Percentiles rank a stretch among this genome's conserved stretches.
Conservation (phyloP, 164 flowering plant genomes). For the Santalum album region DNA sequence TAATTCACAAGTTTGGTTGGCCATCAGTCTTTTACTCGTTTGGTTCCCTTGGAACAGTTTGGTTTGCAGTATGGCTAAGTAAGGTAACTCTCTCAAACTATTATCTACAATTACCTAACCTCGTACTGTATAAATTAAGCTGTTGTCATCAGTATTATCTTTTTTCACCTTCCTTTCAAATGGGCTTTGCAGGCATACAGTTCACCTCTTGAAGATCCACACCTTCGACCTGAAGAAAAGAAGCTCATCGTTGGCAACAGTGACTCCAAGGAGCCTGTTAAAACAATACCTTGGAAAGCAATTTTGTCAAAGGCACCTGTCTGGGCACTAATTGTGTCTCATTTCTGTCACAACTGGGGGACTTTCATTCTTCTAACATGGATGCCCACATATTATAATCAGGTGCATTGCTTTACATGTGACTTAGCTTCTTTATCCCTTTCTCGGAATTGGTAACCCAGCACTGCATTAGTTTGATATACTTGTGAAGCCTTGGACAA, state of each 20-base stretch:
- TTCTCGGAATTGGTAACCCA: too few relatives aligned
- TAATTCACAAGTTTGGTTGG: conserved; percentile 88
- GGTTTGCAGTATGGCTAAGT: conserved; percentile 77
- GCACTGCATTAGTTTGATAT: too few relatives aligned
- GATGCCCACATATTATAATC: conserved; percentile 98
- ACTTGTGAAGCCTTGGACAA: too few relatives aligned
- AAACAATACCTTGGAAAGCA: conserved; percentile 67
- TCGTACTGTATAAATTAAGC: too few relatives aligned
- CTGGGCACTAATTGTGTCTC: conserved; percentile 85
- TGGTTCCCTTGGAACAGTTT: conserved; percentile 89
- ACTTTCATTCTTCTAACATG: conserved; percentile 94
- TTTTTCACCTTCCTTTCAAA: too few relatives aligned
- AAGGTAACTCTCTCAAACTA: conserved; percentile 35
- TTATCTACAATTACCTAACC: too few relatives aligned
- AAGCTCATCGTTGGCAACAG: conserved; percentile 42
- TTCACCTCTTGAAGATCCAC: conserved; percentile 87
- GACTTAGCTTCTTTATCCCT: too few relatives aligned
- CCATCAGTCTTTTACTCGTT: conserved; percentile 94
- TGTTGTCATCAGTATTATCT: too few relatives aligned
- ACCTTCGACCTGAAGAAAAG: conserved; percentile 61
- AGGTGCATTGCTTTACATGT: conserved; percentile 37
- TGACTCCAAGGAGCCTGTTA: conserved; percentile 56
- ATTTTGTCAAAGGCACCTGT: conserved; percentile 90
- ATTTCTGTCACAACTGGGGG: conserved; percentile 99
- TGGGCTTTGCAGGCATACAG: conserved; percentile 56